Conservation (phyloP, 768 basidiomycete species). For the Cystofilobasidium capitatum region DNA sequence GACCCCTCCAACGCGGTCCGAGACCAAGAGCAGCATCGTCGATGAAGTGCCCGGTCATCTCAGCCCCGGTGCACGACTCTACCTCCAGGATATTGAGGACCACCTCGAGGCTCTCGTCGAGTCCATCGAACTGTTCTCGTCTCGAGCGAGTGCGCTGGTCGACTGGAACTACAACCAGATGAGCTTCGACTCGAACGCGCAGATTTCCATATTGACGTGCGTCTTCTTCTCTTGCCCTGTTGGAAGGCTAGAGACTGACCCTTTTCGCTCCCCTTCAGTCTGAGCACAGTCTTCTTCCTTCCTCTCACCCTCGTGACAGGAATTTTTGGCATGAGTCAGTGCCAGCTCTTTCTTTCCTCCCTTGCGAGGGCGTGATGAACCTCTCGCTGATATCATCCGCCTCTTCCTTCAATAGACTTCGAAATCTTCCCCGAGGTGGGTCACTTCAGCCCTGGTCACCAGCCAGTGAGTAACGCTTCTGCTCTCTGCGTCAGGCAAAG, state of each 20-base stretch:
- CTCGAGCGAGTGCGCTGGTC: slow-evolving; percentile 42
- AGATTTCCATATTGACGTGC: slow-evolving; percentile 17
- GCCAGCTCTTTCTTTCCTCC: background rate
- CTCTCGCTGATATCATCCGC: background rate
- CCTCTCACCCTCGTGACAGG: slow-evolving; percentile 20
- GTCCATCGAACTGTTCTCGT: slow-evolving; percentile 63
- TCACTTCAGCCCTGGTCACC: slow-evolving; percentile 1
- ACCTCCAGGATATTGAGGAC: slow-evolving; percentile 60
- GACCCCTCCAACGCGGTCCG: slow-evolving; percentile 5
- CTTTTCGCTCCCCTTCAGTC: background rate
- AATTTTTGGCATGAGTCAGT: background rate
- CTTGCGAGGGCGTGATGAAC: too few relatives aligned
- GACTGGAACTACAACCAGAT: background rate
- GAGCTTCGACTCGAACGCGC: background rate
- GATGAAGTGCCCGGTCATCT: slow-evolving; percentile 61
- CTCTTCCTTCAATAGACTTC: background rate
- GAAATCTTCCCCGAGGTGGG: slow-evolving; percentile 6
- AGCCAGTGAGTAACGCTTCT: background rate
- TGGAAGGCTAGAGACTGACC: background rate
- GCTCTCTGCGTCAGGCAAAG: too few relatives aligned
- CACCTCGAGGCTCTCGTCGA: slow-evolving; percentile 64
- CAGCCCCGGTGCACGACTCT: slow-evolving; percentile 48
- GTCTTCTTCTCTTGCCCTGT: background rate
- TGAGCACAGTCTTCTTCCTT: slow-evolving; percentile 12
- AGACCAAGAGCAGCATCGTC: slow-evolving; percentile 37